Base-by-base conservation (phyloP, 495 filamentous ascomycete species). In the Penicillium atrosanguineum region DNA sequence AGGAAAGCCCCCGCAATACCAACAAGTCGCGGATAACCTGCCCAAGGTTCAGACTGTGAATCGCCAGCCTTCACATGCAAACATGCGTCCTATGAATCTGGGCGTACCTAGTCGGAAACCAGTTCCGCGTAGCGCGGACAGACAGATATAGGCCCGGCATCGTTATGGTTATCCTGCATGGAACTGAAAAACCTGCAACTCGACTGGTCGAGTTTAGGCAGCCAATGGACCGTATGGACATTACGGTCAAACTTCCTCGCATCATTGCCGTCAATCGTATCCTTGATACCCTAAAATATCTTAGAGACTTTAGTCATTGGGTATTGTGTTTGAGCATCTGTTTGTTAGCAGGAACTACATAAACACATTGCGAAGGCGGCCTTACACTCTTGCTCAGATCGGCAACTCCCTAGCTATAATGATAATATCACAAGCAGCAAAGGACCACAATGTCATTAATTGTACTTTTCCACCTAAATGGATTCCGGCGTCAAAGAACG, bases 1-100 rank as follows among this genome's bases (percentile, higher is more conserved):
- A 74, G 31, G 71, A 76, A 28, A 69, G 56, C 26, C 72, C 72
- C 72, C 72, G n/a, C 61, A 70, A 31, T 76, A 76, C 42, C 66
- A 71, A 38, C 55, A 63, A 37, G 58, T 69, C 21, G 65, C 69
- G 31, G 67, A 67, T 16, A 31, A 28, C 4, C 60, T 53, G 14
- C 41, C 55, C 6, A 57, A 59, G 23, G 20, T 59, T 16, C 23
- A 52, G 7, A 52, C 28, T 46, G 46, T 54, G 5, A 44, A 60
- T 15, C 63, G 48, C 21, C 56, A 52, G 26, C 60, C 64, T 29
- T 65, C 68, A 2, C 55, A 52, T 23, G 54, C 53, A 42, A 63
- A 59, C 25, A 36, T 60, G n/a, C 68, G 69, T 5, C 59, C 67
- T 7, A 71, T 70, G 62, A 73, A 72, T 25, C 59, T 76, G 7